phyloP scores from a whole-genome alignment of 441 rosid species.

The Gossypium lobatum region DNA sequence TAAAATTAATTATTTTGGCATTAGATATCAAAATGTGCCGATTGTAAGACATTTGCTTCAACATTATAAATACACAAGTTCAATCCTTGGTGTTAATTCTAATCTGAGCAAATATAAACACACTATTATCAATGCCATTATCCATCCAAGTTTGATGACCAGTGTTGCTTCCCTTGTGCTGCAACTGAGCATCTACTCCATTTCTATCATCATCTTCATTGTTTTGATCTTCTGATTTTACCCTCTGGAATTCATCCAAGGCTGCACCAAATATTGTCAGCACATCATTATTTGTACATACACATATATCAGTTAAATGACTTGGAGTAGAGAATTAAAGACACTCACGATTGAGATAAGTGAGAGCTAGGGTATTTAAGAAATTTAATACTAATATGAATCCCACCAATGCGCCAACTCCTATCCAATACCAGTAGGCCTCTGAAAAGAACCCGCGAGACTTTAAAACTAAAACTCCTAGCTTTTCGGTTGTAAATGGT shows the following conservation, averaged over 20 bases:
- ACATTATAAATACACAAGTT: background rate
- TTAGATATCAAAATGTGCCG: slow-evolving; percentile 1
- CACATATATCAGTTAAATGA: background rate
- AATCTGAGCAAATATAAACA: background rate
- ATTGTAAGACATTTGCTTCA: background rate
- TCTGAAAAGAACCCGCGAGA: slow-evolving; percentile 35
- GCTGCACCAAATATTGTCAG: slow-evolving; percentile 12
- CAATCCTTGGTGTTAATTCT: too few species aligned
- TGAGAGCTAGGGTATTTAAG: slow-evolving; percentile 28
- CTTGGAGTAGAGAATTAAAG: background rate
- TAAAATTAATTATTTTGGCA: background rate
- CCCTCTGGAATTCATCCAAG: slow-evolving; percentile 13
- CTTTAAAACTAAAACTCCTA: slow-evolving; percentile 36
- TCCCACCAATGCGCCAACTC: slow-evolving; percentile 31
- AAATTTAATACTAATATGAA: slow-evolving; percentile 30
- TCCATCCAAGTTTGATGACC: background rate
- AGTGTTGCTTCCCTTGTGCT: background rate
- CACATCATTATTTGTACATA: background rate
- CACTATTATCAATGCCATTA: slow-evolving; percentile 4
- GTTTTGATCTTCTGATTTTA: background rate
- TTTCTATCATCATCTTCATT: background rate
- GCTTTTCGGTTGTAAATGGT: background rate
- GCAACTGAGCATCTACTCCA: slow-evolving; percentile 4
- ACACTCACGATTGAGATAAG: slow-evolving; percentile 40
- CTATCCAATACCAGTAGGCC: slow-evolving; percentile 55